A percentile compares a stretch with the other conserved stretches of the same genome.
These are phyloP conservation scores for Daldinia decipiens DNA, from an alignment of 495 filamentous ascomycete genomes.

Conservation along the genomic window DNA sequence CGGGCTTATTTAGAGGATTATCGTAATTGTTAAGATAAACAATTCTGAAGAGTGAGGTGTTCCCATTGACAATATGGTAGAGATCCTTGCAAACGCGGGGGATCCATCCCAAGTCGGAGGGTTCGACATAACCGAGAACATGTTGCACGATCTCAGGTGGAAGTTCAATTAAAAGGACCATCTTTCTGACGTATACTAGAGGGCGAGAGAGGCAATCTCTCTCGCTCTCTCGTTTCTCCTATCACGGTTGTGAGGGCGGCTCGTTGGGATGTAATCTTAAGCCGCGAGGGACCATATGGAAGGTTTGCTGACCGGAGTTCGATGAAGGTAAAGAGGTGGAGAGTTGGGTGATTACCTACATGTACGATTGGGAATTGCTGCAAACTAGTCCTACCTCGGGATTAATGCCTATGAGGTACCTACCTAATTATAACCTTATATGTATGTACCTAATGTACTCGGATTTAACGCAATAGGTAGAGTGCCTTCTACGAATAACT, in stretches of 20 bases:
- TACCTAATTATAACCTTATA: background rate
- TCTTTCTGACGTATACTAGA: conserved; percentile 21
- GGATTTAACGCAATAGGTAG: background rate
- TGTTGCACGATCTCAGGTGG: conserved; percentile 68
- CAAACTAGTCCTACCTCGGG: background rate
- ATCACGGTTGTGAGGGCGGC: background rate
- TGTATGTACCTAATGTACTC: background rate
- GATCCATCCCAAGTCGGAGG: conserved; percentile 60
- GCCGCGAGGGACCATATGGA: too few species aligned
- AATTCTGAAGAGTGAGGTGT: conserved; percentile 62
- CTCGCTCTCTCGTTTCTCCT: conserved; percentile 5
- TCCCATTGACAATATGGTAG: conserved; percentile 59
- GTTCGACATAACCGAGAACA: conserved; percentile 65
- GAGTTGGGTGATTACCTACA: background rate
- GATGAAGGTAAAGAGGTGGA: conserved; percentile 2
- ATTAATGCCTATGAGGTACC: too few species aligned
- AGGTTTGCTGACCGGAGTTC: background rate
- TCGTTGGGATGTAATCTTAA: background rate
- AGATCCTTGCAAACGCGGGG: conserved; percentile 59
- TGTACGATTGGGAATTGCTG: background rate
- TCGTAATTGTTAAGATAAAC: conserved; percentile 63
- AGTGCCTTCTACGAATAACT: background rate
- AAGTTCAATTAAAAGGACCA: conserved; percentile 53
- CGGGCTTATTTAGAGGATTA: conserved; percentile 29
- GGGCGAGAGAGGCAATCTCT: conserved; percentile 6